phyloP scores from a whole-genome alignment of 352 stramenopile genomes.

The Poterioochromonas sp. region DNA sequence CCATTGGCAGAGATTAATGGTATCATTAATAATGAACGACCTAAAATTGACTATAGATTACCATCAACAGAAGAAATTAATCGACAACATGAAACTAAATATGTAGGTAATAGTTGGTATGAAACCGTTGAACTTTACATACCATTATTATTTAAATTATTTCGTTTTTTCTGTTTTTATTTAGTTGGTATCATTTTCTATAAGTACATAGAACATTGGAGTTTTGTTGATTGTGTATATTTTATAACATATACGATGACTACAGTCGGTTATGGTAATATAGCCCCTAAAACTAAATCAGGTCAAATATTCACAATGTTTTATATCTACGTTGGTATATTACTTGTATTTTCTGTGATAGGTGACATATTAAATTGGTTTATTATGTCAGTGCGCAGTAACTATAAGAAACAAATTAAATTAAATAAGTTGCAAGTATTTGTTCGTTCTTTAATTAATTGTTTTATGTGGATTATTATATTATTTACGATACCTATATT shows the following conservation, averaged over 20 bases:
- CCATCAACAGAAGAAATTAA: too few relatives aligned
- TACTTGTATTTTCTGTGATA: background rate
- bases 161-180: conserved; percentile 18
- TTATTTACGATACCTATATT: background rate
- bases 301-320: conserved; percentile 40
- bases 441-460: background rate
- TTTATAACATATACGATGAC: conserved; percentile 39
- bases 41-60: too few relatives aligned
- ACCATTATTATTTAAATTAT: too few relatives aligned
- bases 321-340: conserved; percentile 38
- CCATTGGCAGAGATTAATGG: too few relatives aligned
- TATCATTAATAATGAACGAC: too few relatives aligned
- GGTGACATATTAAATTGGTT: background rate
- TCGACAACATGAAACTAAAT: too few relatives aligned
- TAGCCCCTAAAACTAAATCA: conserved; percentile 30
- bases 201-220: background rate
- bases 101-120: too few relatives aligned
- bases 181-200: background rate
- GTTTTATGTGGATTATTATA: background rate
- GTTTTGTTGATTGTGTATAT: conserved; percentile 3
- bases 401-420: background rate
- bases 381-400: background rate
- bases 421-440: conserved; percentile 5
- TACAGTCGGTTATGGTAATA: conserved; percentile 45
- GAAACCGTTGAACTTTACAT: too few relatives aligned